These are phyloP conservation scores for Claviceps sorghi DNA, from an alignment of 2,329 filamentous ascomycete species.

Conservation along the genomic window DNA sequence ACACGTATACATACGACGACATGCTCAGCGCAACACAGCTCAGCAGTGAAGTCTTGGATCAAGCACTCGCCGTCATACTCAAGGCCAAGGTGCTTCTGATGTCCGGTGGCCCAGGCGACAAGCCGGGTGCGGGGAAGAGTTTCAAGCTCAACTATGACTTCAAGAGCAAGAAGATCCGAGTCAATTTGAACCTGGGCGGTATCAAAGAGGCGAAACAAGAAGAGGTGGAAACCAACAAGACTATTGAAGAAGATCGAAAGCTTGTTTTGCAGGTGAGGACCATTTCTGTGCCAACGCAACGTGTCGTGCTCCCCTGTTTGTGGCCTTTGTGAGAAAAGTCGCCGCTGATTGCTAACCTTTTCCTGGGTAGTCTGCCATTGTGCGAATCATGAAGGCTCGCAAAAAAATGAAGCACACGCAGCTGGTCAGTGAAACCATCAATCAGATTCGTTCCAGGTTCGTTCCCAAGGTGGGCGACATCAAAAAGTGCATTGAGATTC, in stretches of 20 bases:
- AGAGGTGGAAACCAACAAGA: conserved; percentile 96
- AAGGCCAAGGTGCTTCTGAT: conserved; percentile 83
- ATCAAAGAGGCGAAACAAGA: conserved; percentile 95
- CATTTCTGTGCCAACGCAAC: not conserved
- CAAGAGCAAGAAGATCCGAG: conserved; percentile 95
- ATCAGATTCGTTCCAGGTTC: conserved; percentile 86
- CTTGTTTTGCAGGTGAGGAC: conserved; percentile 77
- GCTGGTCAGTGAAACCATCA: conserved; percentile 88
- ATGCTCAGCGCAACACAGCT: conserved; percentile 71
- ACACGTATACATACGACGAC: conserved; percentile 74
- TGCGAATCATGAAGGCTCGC: conserved; percentile 80
- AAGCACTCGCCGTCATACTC: conserved; percentile 69
- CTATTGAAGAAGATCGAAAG: conserved; percentile 95
- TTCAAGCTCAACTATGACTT: conserved; percentile 88
- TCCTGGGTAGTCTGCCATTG: conserved; percentile 68
- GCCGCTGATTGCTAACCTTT: not conserved
- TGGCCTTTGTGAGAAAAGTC: too few species aligned
- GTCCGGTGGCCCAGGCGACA: conserved; percentile 51
- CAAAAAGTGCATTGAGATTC: conserved; percentile 98
- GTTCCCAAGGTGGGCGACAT: conserved; percentile 87
- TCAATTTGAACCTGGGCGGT: conserved; percentile 89
- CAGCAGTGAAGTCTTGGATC: conserved; percentile 69
- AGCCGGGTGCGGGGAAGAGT: conserved; percentile 61
- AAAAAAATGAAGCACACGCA: conserved; percentile 98
- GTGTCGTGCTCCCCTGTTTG: too few species aligned